Evolutionary conservation across 331 rosid genomes (phyloP).

Genomic region (Quercus phellos): DNA sequence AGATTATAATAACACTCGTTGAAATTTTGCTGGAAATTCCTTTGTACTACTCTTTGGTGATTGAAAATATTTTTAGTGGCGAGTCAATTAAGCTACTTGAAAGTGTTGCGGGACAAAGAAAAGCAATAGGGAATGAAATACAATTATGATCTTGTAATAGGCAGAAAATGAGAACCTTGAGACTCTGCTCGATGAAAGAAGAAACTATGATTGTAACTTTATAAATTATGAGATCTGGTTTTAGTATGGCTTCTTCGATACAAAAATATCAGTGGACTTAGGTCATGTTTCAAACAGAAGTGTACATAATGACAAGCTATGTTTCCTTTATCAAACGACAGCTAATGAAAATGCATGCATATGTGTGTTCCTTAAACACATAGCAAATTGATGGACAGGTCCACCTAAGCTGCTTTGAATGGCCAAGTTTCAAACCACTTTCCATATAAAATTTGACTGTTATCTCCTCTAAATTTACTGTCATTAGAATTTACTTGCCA

Average conservation of each 20-base stretch:
- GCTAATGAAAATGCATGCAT: constrained; percentile 11
- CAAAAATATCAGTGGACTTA: constrained; percentile 3
- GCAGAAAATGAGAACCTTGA: background rate
- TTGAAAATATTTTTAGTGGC: no score
- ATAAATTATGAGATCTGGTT: background rate
- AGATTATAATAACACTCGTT: no score
- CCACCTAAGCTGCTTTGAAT: background rate
- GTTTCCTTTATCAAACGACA: constrained; percentile 19
- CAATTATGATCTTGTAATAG: background rate
- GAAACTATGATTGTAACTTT: constrained; percentile 1
- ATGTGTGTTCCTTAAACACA: constrained; percentile 8
- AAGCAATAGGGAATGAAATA: background rate
- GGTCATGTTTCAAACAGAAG: constrained; percentile 19
- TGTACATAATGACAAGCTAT: constrained; percentile 10
- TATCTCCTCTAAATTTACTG: background rate
- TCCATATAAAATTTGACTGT: background rate
- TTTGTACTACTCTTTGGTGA: no score
- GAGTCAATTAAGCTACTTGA: no score
- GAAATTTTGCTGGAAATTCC: no score
- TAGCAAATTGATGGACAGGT: constrained; percentile 5
- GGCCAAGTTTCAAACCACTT: background rate
- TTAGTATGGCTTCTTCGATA: background rate
- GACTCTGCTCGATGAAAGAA: background rate
- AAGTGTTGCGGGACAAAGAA: background rate
- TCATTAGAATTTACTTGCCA: background rate